phyloP scores from a whole-genome alignment of 1,284 basidiomycete genomes.

The Rhodofomes roseus region DNA sequence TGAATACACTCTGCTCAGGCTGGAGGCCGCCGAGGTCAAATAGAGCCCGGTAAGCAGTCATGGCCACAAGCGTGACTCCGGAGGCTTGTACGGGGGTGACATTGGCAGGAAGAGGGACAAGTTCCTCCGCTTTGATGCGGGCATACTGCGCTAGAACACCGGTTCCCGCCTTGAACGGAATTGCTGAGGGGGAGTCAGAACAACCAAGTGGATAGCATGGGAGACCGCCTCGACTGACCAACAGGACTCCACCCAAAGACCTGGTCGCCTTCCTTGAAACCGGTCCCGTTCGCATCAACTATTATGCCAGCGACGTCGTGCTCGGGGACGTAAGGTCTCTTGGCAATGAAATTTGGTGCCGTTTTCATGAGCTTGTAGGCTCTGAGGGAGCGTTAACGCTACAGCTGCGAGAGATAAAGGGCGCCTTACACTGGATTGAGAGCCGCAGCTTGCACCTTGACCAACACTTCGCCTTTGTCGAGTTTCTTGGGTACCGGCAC shows the following conservation, averaged over 20 bases:
- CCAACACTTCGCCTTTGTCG: conserved; percentile 46
- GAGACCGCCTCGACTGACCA: conserved; percentile 24
- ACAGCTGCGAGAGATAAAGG: conserved; percentile 14
- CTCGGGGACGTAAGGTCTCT: conserved; percentile 51
- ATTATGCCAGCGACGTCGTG: conserved; percentile 62
- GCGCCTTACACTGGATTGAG: conserved; percentile 57
- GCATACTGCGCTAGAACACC: conserved; percentile 22
- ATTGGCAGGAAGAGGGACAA: conserved; percentile 14
- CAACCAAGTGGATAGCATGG: not conserved
- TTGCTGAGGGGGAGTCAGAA: conserved; percentile 2
- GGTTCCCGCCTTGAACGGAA: conserved; percentile 3
- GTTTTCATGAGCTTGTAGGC: conserved; percentile 56
- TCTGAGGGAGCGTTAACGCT: conserved; percentile 25
- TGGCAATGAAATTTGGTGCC: conserved; percentile 45
- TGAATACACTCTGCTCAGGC: conserved; percentile 19
- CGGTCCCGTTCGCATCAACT: conserved; percentile 47
- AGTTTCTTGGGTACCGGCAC: conserved; percentile 44
- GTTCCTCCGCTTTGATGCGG: conserved; percentile 7
- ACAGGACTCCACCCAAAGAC: conserved; percentile 52
- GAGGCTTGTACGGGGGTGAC: conserved; percentile 16
- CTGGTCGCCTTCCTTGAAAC: conserved; percentile 51
- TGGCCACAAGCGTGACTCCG: conserved; percentile 13
- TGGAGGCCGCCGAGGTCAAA: conserved; percentile 13
- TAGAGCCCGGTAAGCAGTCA: conserved; percentile 20
- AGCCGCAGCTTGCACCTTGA: conserved; percentile 60